Percentiles rank a stretch among this genome's conserved stretches.
These are phyloP conservation scores for Salinomyces thailandicus DNA, from an alignment of 2,329 filamentous ascomycete species.

Conservation along the genomic window DNA sequence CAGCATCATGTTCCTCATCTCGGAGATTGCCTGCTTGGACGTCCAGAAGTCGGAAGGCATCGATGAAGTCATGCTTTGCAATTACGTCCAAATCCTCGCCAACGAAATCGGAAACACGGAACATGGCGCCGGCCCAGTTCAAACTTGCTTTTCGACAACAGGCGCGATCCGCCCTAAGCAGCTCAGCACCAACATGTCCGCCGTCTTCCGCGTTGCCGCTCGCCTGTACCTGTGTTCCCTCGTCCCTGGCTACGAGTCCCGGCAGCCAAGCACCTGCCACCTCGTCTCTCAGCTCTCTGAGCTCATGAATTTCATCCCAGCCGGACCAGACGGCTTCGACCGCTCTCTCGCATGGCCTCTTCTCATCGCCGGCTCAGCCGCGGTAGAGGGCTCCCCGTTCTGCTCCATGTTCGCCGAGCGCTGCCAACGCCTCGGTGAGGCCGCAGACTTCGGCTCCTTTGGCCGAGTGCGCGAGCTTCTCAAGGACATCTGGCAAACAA, in stretches of 20 bases:
- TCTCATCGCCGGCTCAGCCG: conserved; percentile 73
- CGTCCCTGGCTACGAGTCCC: conserved; percentile 74
- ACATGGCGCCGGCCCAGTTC: conserved; percentile 34
- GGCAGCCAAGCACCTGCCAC: conserved; percentile 60
- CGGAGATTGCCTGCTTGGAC: conserved; percentile 92
- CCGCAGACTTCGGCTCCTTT: conserved; percentile 73
- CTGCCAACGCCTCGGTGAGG: conserved; percentile 61
- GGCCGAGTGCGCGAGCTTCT: conserved; percentile 71
- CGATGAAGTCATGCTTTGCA: conserved; percentile 75
- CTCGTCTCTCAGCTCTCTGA: conserved; percentile 69
- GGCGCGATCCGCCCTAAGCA: conserved; percentile 72
- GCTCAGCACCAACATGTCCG: conserved; percentile 77
- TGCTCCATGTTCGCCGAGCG: conserved; percentile 69
- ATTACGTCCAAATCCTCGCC: conserved; percentile 79
- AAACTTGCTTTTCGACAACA: conserved; percentile 47
- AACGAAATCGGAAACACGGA: conserved; percentile 79
- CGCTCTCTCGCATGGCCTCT: conserved; percentile 88
- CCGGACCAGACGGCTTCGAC: conserved; percentile 73
- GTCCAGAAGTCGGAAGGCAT: conserved; percentile 73
- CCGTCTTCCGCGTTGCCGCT: conserved; percentile 81
- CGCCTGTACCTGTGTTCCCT: conserved; percentile 95
- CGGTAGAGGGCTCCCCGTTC: conserved; percentile 62
- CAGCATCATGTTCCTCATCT: conserved; percentile 94
- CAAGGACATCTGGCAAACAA: conserved; percentile 67
- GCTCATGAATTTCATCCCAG: conserved; percentile 71